phyloP scores from a whole-genome alignment of 805 yeast genomes.

The Ogataea pini region DNA sequence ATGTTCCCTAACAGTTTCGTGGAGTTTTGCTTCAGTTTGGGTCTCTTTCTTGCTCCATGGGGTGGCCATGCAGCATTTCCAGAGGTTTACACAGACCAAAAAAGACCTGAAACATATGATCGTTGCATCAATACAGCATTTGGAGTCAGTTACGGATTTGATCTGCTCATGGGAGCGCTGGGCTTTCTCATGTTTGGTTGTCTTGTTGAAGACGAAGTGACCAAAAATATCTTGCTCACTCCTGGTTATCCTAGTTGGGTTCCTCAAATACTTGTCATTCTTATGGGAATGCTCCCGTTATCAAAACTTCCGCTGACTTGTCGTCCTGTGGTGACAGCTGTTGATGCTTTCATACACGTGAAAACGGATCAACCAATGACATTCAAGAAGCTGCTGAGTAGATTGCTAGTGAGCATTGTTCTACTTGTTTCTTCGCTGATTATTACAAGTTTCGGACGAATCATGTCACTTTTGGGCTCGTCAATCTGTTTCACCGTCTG shows the following conservation, averaged over 20 bases:
- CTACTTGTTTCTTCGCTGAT: slow-evolving; percentile 62
- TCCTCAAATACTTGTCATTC: slow-evolving; percentile 53
- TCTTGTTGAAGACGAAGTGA: slow-evolving; percentile 51
- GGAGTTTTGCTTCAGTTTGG: slow-evolving; percentile 60
- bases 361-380: not conserved
- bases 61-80: slow-evolving; percentile 86
- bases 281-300: slow-evolving; percentile 80
- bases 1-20: slow-evolving; percentile 58
- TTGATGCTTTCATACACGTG: slow-evolving; percentile 42
- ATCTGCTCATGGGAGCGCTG: slow-evolving; percentile 60
- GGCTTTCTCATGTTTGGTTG: slow-evolving; percentile 65
- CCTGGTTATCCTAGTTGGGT: slow-evolving; percentile 52
- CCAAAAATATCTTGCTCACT: slow-evolving; percentile 45
- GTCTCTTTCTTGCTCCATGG: slow-evolving; percentile 76
- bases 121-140: slow-evolving; percentile 59
- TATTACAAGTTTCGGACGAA: slow-evolving; percentile 77
- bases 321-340: slow-evolving; percentile 74
- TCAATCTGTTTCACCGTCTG: slow-evolving; percentile 80
- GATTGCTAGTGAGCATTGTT: slow-evolving; percentile 51
- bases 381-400: slow-evolving; percentile 28
- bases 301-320: slow-evolving; percentile 84
- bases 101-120: slow-evolving; percentile 58
- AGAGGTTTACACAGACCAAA: slow-evolving; percentile 70
- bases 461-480: slow-evolving; percentile 81
- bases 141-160: slow-evolving; percentile 58